Percentiles rank a stretch among this genome's conserved stretches.
These are phyloP conservation scores for Erysimum cheiri DNA, from an alignment of 441 rosid genomes.

Conservation along the genomic window DNA sequence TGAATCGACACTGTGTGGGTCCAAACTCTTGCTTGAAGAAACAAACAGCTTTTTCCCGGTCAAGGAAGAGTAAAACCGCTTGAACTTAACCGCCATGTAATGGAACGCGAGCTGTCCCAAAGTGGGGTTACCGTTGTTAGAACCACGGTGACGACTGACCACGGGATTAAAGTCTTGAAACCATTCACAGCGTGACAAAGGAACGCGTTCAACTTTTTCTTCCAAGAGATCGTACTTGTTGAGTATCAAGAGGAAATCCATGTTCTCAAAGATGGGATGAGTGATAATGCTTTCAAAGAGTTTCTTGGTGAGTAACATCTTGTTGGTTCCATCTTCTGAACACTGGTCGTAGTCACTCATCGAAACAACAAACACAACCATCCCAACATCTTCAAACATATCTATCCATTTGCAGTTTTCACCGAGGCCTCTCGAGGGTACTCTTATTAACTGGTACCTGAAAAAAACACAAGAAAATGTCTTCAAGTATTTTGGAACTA, in stretches of 20 bases:
- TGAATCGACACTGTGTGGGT: constrained; percentile 67
- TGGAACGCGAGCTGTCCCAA: constrained; percentile 88
- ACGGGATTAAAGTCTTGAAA: constrained; percentile 90
- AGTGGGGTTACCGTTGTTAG: constrained; percentile 67
- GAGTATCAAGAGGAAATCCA: constrained; percentile 88
- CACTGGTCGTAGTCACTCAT: constrained; percentile 86
- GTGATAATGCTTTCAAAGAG: constrained; percentile 88
- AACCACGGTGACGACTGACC: constrained; percentile 61
- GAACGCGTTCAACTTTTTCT: constrained; percentile 76
- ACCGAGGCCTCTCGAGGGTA: constrained; percentile 83
- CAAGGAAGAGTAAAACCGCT: constrained; percentile 75
- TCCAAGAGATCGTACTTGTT: constrained; percentile 88
- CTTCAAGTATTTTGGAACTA: background rate
- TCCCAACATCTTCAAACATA: constrained; percentile 96
- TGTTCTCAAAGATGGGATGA: constrained; percentile 83
- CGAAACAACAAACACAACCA: constrained; percentile 82
- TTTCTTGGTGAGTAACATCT: constrained; percentile 74
- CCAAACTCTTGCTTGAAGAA: constrained; percentile 74
- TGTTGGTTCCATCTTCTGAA: constrained; percentile 66
- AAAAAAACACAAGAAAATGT: background rate
- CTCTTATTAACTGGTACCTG: constrained; percentile 95
- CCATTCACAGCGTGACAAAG: constrained; percentile 81
- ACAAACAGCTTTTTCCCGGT: constrained; percentile 81
- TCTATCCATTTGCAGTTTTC: constrained; percentile 98
- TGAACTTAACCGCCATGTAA: constrained; percentile 86